Evolutionary conservation across 2,329 filamentous ascomycete species (phyloP).

Genomic region (Hyphodiscus sp.): DNA sequence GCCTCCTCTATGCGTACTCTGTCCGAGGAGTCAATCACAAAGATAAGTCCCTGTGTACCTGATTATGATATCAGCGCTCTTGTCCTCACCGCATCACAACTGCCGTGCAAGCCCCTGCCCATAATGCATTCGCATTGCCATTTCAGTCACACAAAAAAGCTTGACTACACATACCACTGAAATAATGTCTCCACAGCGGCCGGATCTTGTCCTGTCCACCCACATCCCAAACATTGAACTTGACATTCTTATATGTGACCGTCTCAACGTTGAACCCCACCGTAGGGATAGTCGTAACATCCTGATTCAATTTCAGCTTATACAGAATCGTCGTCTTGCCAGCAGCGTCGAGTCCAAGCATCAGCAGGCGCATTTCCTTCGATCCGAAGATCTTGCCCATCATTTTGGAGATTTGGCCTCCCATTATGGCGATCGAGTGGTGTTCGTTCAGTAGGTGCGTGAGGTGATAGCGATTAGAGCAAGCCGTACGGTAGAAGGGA

Average conservation of each 20-base stretch:
- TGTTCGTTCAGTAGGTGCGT: neutral
- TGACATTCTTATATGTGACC: constrained; percentile 98
- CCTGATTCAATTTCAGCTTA: constrained; percentile 97
- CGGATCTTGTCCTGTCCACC: constrained; percentile 99
- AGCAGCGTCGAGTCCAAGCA: constrained; percentile 95
- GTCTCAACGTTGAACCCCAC: constrained; percentile 99
- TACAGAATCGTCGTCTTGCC: constrained; percentile 99
- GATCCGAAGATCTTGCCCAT: constrained; percentile 99
- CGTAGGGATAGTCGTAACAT: constrained; percentile 96
- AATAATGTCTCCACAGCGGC: constrained; percentile 96
- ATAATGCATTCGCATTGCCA: no score
- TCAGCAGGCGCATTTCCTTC: constrained; percentile 97
- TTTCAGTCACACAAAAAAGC: neutral
- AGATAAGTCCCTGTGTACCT: constrained; percentile 97
- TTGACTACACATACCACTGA: constrained; percentile 55
- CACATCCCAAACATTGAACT: constrained; percentile 99
- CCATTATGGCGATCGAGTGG: constrained; percentile 56
- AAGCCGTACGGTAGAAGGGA: neutral
- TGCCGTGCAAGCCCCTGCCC: neutral
- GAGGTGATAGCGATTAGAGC: neutral
- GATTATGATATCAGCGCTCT: constrained; percentile 12
- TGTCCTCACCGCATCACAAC: constrained; percentile 48
- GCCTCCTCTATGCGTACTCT: constrained; percentile 88
- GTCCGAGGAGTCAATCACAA: constrained; percentile 96
- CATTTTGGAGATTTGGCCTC: constrained; percentile 88